Evolutionary conservation across 2,329 filamentous ascomycete genomes (phyloP).

Genomic region (Tolypocladium paradoxum): DNA sequence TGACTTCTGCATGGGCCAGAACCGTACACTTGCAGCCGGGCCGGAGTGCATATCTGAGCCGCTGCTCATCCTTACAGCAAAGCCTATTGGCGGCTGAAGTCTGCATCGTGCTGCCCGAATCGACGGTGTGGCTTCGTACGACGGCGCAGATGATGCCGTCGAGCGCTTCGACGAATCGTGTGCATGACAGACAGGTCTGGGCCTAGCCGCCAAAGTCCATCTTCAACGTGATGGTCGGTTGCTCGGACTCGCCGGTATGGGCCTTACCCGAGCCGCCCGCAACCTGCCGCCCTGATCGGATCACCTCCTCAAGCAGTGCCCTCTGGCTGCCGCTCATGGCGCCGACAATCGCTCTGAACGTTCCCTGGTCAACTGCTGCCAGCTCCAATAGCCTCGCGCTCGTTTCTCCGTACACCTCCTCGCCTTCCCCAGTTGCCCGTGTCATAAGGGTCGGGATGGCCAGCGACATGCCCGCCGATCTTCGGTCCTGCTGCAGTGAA

Average conservation of each 20-base stretch:
- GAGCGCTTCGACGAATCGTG: neutral
- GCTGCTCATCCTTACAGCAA: neutral
- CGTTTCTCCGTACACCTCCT: slow-evolving; percentile 57
- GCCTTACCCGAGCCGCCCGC: slow-evolving; percentile 27
- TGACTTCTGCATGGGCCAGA: neutral
- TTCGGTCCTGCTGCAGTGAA: slow-evolving; percentile 31
- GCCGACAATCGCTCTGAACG: slow-evolving; percentile 65
- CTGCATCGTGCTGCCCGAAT: neutral
- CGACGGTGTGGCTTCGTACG: neutral
- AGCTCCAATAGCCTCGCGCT: slow-evolving; percentile 70
- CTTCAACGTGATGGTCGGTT: slow-evolving; percentile 84
- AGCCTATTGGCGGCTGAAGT: neutral
- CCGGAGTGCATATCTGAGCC: neutral
- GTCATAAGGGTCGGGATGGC: slow-evolving; percentile 68
- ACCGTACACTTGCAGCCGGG: neutral
- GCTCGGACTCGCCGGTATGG: slow-evolving; percentile 33
- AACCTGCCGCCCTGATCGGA: slow-evolving; percentile 51
- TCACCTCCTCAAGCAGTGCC: slow-evolving; percentile 69
- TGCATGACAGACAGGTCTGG: neutral
- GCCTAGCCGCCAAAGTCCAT: slow-evolving; percentile 66
- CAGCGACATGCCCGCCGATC: slow-evolving; percentile 57
- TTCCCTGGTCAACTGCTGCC: slow-evolving; percentile 59
- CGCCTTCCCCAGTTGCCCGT: slow-evolving; percentile 55
- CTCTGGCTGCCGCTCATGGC: slow-evolving; percentile 61
- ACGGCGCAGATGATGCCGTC: neutral